Conservation (phyloP, 805 yeast genomes). For the Teunomyces gatunensis region DNA sequence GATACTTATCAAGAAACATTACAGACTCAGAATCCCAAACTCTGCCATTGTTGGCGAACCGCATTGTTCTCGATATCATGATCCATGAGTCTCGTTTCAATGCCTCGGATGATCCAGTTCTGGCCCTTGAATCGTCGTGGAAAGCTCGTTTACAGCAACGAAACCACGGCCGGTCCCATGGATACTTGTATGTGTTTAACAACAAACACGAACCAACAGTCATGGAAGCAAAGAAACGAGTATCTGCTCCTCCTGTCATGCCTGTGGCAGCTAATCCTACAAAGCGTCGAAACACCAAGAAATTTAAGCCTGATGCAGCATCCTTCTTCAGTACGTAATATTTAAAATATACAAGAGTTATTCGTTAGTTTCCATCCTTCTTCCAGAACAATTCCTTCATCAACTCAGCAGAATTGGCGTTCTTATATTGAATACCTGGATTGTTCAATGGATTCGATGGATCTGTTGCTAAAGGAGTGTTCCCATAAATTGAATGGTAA, state of each 20-base stretch:
- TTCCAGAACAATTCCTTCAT: constrained; percentile 9
- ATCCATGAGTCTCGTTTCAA: neutral
- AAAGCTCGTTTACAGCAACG: neutral
- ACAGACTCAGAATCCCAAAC: neutral
- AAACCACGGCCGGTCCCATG: neutral
- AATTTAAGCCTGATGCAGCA: constrained; percentile 14
- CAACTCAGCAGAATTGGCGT: constrained; percentile 7
- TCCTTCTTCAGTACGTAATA: constrained; percentile 16
- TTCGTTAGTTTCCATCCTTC: constrained; percentile 1
- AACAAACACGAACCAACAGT: neutral
- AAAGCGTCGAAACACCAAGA: constrained; percentile 1
- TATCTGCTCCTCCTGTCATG: neutral
- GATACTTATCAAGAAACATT: constrained; percentile 2
- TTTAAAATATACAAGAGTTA: neutral
- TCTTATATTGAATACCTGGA: neutral
- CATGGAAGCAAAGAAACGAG: neutral
- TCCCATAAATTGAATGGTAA: constrained; percentile 14
- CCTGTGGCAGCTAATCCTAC: neutral
- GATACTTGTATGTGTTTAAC: constrained; percentile 1
- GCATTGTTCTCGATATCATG: constrained; percentile 1
- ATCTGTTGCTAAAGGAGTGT: neutral
- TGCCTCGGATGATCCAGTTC: neutral
- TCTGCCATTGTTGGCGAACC: neutral
- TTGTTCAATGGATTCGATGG: constrained; percentile 2
- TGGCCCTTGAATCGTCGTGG: constrained; percentile 4